Evolutionary conservation across 441 rosid genomes (phyloP).

Genomic region (Erysimum pusillum): DNA sequence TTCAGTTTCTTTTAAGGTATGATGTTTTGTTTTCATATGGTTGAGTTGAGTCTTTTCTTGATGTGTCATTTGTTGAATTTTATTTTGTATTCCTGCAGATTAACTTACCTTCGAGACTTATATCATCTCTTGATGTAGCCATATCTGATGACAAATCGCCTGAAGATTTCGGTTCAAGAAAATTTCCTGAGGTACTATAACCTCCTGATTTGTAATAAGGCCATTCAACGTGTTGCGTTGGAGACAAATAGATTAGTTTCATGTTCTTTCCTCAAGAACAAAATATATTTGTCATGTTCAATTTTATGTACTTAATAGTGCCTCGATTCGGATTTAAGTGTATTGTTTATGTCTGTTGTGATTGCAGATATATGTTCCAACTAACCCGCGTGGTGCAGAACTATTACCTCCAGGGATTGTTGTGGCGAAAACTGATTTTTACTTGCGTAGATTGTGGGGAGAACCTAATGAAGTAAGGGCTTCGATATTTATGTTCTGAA

Average conservation of each 20-base stretch:
- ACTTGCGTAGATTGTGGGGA: constrained; percentile 92
- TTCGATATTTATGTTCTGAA: not conserved
- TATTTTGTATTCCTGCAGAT: constrained; percentile 54
- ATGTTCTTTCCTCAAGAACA: not conserved
- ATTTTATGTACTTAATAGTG: not conserved
- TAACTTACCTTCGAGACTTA: constrained; percentile 60
- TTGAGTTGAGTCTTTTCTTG: not conserved
- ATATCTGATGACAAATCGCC: constrained; percentile 48
- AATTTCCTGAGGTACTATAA: constrained; percentile 54
- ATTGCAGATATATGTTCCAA: constrained; percentile 77
- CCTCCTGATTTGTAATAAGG: not conserved
- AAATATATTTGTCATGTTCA: no score
- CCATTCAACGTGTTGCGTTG: no score
- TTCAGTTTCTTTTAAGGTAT: constrained; percentile 70
- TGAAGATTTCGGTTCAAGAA: constrained; percentile 49
- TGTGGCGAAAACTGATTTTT: constrained; percentile 77
- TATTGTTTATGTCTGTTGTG: constrained; percentile 34
- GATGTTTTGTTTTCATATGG: not conserved
- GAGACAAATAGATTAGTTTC: no score
- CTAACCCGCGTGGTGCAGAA: constrained; percentile 96
- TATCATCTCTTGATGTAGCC: constrained; percentile 57
- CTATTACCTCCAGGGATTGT: constrained; percentile 86
- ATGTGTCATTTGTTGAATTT: constrained; percentile 17
- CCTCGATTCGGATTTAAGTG: not conserved
- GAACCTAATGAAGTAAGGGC: constrained; percentile 85